Evolutionary conservation across 805 yeast species (phyloP).

Genomic region (Myxozyma monticola): DNA sequence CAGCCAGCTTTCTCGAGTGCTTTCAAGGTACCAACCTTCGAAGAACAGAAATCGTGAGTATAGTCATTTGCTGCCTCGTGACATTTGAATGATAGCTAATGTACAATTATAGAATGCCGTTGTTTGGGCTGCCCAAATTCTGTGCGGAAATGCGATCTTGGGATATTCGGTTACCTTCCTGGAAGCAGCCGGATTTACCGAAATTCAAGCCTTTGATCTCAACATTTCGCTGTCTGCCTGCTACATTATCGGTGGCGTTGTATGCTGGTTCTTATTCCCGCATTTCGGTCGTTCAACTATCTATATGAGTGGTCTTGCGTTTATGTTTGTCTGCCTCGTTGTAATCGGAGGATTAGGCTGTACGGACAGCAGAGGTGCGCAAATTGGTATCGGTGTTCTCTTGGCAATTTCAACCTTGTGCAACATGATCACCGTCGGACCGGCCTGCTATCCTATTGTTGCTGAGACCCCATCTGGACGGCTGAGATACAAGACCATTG

Average conservation of each 20-base stretch:
- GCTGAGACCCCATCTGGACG: constrained; percentile 48
- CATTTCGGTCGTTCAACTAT: constrained; percentile 18
- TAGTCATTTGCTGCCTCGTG: no score
- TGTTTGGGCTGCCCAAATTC: constrained; percentile 30
- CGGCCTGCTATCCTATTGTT: constrained; percentile 45
- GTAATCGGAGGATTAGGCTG: no score
- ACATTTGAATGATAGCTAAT: no score
- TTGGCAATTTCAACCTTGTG: no score
- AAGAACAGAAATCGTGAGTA: constrained; percentile 34
- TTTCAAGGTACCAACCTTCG: constrained; percentile 23
- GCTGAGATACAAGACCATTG: constrained; percentile 47
- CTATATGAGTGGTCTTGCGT: constrained; percentile 23
- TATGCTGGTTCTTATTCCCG: constrained; percentile 7
- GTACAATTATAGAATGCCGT: no score
- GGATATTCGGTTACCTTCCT: no score
- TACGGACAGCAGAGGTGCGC: no score
- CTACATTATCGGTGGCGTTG: background rate
- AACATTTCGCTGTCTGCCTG: no score
- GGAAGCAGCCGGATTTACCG: no score
- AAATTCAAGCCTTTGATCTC: no score
- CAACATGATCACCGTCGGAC: constrained; percentile 50
- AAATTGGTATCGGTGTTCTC: no score
- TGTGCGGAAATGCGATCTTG: constrained; percentile 32
- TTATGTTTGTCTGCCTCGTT: constrained; percentile 13
- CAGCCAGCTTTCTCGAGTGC: constrained; percentile 9